phyloP scores from a whole-genome alignment of 108 stramenopile genomes.

The Skeletonema costatum region DNA sequence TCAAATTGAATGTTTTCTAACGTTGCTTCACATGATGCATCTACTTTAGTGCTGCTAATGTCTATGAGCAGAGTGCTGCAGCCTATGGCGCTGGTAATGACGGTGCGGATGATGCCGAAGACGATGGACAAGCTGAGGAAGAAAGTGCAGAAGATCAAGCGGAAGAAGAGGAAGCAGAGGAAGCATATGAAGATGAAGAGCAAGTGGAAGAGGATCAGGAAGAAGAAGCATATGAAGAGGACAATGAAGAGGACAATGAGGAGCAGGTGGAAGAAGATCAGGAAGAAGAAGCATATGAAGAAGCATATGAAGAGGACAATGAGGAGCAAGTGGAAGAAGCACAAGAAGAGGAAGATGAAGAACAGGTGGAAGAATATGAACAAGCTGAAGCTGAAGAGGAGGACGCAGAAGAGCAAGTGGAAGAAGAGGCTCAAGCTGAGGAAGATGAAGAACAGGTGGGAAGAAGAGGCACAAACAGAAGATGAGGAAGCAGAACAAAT shows the following conservation, averaged over 20 bases:
- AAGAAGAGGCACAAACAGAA: neutral
- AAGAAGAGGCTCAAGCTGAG: neutral
- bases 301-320: neutral
- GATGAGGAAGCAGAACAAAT: neutral
- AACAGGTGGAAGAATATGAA: neutral
- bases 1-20: too few species aligned
- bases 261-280: neutral
- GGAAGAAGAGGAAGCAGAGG: neutral
- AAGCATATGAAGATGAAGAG: neutral
- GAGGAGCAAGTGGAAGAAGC: neutral
- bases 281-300: neutral
- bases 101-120: neutral
- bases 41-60: too few species aligned
- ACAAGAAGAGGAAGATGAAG: neutral
- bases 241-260: neutral
- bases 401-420: neutral
- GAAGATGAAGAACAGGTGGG: neutral
- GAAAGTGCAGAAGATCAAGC: neutral
- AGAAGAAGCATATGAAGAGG: neutral
- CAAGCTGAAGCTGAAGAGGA: neutral
- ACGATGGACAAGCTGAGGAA: neutral
- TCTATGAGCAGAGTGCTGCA: too few species aligned
- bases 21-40: too few species aligned
- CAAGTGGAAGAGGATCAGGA: neutral
- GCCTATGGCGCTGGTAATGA: too few species aligned